A percentile compares a stretch with the other conserved stretches of the same genome.
These are phyloP conservation scores for Aspergillus ostianus DNA, from an alignment of 495 filamentous ascomycete genomes.

Conservation along the genomic window DNA sequence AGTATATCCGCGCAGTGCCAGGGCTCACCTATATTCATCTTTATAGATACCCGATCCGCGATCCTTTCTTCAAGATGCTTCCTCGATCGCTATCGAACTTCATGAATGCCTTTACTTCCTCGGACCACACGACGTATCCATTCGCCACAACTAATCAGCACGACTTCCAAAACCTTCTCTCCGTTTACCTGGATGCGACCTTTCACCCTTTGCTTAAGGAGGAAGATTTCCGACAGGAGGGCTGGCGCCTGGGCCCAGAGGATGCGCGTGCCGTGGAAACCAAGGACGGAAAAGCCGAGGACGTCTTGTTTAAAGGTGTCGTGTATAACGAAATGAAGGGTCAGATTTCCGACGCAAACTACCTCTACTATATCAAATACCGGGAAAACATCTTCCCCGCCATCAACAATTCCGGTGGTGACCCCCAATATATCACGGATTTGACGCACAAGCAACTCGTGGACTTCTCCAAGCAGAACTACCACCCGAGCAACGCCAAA, in stretches of 20 bases:
- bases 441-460: constrained; percentile 83
- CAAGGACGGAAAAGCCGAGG: constrained; percentile 34
- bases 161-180: constrained; percentile 93
- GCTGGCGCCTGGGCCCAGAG: constrained; percentile 92
- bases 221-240: constrained; percentile 93
- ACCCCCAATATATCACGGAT: constrained; percentile 93
- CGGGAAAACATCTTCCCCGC: constrained; percentile 91
- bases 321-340: constrained; percentile 99
- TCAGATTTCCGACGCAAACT: constrained; percentile 95
- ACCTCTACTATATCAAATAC: constrained; percentile 91
- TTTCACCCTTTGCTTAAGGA: constrained; percentile 82
- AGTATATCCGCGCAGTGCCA: not conserved
- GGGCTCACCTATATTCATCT: constrained; percentile 16
- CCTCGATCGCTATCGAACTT: constrained; percentile 96
- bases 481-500: constrained; percentile 95
- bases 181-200: constrained; percentile 94
- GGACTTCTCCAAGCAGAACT: constrained; percentile 84
- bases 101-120: constrained; percentile 97
- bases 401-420: constrained; percentile 93
- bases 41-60: constrained; percentile 83
- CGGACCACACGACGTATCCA: constrained; percentile 96
- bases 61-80: constrained; percentile 99
- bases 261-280: constrained; percentile 61
- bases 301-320: constrained; percentile 93
- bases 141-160: constrained; percentile 97